Percentiles rank a stretch among this genome's conserved stretches.
These are phyloP conservation scores for Cucumis hystrix DNA, from an alignment of 306 rosid genomes.

Conservation along the genomic window DNA sequence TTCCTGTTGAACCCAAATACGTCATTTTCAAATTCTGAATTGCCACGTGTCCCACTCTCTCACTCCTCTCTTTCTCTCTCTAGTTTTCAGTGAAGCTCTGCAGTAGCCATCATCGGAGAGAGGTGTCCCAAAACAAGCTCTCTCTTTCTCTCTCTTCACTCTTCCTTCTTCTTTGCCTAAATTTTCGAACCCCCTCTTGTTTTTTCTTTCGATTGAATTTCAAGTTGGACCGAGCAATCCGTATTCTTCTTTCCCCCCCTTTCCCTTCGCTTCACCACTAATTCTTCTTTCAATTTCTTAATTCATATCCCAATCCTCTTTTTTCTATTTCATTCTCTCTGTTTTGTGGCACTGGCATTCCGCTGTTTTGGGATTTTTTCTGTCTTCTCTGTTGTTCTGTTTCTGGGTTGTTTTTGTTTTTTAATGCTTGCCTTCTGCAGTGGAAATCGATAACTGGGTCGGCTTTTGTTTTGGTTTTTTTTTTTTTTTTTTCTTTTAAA, in stretches of 20 bases:
- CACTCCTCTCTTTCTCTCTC: background rate
- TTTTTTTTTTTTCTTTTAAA: background rate
- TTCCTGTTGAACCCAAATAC: slow-evolving; percentile 25
- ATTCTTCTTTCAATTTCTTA: background rate
- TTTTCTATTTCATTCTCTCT: background rate
- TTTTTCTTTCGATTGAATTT: background rate
- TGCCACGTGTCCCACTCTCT: background rate
- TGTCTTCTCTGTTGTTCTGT: background rate
- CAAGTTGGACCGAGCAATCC: slow-evolving; percentile 27
- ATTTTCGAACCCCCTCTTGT: slow-evolving; percentile 4
- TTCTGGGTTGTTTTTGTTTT: background rate
- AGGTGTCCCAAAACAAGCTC: background rate
- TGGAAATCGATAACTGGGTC: slow-evolving; percentile 1
- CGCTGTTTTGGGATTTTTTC: background rate
- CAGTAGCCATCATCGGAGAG: slow-evolving; percentile 9
- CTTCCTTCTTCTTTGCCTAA: slow-evolving; percentile 10
- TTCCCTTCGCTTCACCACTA: slow-evolving; percentile 32
- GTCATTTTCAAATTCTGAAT: background rate
- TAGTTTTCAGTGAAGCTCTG: slow-evolving; percentile 6
- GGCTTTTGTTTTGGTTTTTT: background rate
- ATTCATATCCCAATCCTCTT: background rate
- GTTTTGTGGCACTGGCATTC: background rate
- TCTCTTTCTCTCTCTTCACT: background rate
- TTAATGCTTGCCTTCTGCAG: slow-evolving; percentile 2
- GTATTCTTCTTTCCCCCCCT: slow-evolving; percentile 21